A percentile compares a stretch with the other conserved stretches of the same genome.
Conservation (phyloP, 768 basidiomycete species). For the Collybiopsis luxurians region DNA sequence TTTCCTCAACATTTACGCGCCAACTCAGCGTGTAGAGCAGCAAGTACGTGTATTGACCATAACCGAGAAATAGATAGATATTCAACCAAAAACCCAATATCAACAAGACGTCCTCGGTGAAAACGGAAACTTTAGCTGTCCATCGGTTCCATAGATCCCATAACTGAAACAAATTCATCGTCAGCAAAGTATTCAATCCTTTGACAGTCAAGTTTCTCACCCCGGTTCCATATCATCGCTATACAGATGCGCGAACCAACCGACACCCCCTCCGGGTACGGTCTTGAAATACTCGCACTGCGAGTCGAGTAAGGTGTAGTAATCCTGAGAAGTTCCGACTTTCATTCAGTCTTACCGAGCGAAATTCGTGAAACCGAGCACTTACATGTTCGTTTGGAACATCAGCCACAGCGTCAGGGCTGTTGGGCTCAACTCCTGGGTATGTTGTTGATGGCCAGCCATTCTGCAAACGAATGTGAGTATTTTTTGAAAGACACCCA, state of each 20-base stretch:
- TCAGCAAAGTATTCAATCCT: slow-evolving; percentile 41
- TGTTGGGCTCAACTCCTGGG: slow-evolving; percentile 62
- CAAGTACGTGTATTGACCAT: too few species aligned
- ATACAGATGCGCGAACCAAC: slow-evolving; percentile 84
- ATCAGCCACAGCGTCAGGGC: slow-evolving; percentile 54
- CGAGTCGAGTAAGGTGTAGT: slow-evolving; percentile 59
- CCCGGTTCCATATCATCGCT: slow-evolving; percentile 61
- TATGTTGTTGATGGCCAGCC: slow-evolving; percentile 76
- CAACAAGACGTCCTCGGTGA: slow-evolving; percentile 4
- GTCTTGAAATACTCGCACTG: slow-evolving; percentile 63
- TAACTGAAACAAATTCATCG: not conserved
- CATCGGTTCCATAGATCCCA: slow-evolving; percentile 5
- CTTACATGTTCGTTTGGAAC: slow-evolving; percentile 60
- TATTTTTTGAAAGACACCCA: too few species aligned
- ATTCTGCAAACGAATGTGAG: slow-evolving; percentile 42
- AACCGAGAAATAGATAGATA: too few species aligned
- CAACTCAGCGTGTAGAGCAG: too few species aligned
- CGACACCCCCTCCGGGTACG: slow-evolving; percentile 59
- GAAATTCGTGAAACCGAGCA: not conserved
- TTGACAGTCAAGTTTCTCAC: slow-evolving; percentile 36
- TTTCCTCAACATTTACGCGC: too few species aligned
- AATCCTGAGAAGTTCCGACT: slow-evolving; percentile 38
- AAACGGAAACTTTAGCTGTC: slow-evolving; percentile 7
- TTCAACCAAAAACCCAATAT: not conserved
- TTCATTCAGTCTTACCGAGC: not conserved